These are phyloP conservation scores for Cudoniella acicularis DNA, from an alignment of 495 filamentous ascomycete genomes.

Conservation along the genomic window DNA sequence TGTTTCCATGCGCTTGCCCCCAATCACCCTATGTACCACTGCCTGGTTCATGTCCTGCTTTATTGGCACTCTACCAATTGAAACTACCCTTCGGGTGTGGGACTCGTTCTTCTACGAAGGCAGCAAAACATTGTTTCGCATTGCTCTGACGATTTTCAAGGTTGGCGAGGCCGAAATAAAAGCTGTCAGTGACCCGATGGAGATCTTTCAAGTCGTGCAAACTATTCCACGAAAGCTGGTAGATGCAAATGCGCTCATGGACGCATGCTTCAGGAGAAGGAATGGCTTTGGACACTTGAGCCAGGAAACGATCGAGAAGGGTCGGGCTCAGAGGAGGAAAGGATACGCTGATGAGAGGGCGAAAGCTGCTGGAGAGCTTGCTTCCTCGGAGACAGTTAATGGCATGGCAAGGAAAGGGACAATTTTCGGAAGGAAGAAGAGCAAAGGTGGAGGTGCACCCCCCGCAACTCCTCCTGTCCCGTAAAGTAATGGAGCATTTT, in stretches of 20 bases:
- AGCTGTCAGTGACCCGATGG: slow-evolving; percentile 81
- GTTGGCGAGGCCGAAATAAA: slow-evolving; percentile 80
- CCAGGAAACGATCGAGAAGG: slow-evolving; percentile 61
- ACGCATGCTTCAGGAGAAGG: slow-evolving; percentile 72
- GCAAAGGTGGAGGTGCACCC: no score
- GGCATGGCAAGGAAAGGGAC: slow-evolving; percentile 6
- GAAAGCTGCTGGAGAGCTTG: slow-evolving; percentile 8
- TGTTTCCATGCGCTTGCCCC: slow-evolving; percentile 57
- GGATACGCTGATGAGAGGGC: slow-evolving; percentile 38
- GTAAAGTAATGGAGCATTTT: no score
- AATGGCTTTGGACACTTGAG: slow-evolving; percentile 80
- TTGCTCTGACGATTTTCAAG: slow-evolving; percentile 90
- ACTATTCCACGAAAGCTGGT: slow-evolving; percentile 76
- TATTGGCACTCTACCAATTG: slow-evolving; percentile 87
- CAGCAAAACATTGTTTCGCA: slow-evolving; percentile 89
- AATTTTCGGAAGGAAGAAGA: slow-evolving; percentile 15
- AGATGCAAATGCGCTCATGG: slow-evolving; percentile 76
- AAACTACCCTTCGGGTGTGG: slow-evolving; percentile 89
- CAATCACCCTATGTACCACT: slow-evolving; percentile 88
- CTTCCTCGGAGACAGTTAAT: background rate
- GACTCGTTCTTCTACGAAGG: slow-evolving; percentile 96
- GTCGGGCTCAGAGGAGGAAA: slow-evolving; percentile 54
- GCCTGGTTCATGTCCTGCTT: slow-evolving; percentile 99
- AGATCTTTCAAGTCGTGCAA: slow-evolving; percentile 94
- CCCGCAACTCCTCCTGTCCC: no score